Evolutionary conservation across 1,139 yeast species (phyloP).

Genomic region (Candida frijolesensis): DNA sequence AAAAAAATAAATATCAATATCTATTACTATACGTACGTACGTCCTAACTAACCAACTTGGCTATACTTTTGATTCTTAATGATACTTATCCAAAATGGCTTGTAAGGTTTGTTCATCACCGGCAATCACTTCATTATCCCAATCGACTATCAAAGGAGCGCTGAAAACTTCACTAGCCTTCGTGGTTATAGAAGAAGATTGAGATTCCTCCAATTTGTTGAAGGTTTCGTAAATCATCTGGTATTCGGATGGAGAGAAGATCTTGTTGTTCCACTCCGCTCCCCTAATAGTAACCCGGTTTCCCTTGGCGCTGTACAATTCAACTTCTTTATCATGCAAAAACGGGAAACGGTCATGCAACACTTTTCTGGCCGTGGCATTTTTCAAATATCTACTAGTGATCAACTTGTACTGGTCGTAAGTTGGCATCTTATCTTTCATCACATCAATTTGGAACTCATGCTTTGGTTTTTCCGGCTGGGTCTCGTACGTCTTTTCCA

Average conservation of each 20-base stretch:
- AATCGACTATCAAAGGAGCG: slow-evolving; percentile 50
- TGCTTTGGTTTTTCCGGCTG: slow-evolving; percentile 18
- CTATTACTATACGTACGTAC: neutral
- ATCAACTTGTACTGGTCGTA: slow-evolving; percentile 43
- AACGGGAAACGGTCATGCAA: slow-evolving; percentile 43
- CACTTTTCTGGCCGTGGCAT: slow-evolving; percentile 26
- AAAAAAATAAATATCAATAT: neutral
- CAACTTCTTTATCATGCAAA: slow-evolving; percentile 27
- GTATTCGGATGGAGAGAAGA: slow-evolving; percentile 44
- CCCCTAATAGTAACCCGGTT: slow-evolving; percentile 28
- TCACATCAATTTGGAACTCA: slow-evolving; percentile 39
- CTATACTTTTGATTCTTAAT: neutral
- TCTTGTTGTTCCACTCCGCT: slow-evolving; percentile 31
- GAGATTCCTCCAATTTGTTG: slow-evolving; percentile 26
- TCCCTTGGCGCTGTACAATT: slow-evolving; percentile 15
- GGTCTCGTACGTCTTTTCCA: slow-evolving; percentile 34
- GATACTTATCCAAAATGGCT: slow-evolving; percentile 34
- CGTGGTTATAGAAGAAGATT: slow-evolving; percentile 24
- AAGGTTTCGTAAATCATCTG: slow-evolving; percentile 43
- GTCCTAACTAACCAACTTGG: neutral
- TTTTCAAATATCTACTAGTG: slow-evolving; percentile 30
- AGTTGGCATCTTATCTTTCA: slow-evolving; percentile 47
- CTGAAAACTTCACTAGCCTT: slow-evolving; percentile 38
- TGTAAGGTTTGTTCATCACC: slow-evolving; percentile 39
- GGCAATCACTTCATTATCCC: slow-evolving; percentile 51